A percentile compares a stretch with the other conserved stretches of the same genome.
These are phyloP conservation scores for Acmispon strigosus DNA, from an alignment of 306 rosid species.

Conservation along the genomic window DNA sequence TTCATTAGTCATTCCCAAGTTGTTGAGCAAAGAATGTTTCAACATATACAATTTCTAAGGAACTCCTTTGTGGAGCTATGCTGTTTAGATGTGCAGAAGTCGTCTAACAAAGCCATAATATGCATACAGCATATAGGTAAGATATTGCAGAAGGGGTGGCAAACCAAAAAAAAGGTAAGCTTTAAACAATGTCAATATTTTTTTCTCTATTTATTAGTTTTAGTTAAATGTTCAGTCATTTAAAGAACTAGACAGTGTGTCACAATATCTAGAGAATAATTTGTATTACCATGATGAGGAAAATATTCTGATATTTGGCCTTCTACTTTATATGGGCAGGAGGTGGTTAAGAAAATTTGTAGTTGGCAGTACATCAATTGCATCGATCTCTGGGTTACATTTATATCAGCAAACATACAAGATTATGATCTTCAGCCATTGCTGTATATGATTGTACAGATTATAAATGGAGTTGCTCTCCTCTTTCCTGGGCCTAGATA, in stretches of 20 bases:
- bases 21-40: conserved; percentile 44
- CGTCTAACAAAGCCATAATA: conserved; percentile 53
- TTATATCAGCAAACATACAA: conserved; percentile 43
- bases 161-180: conserved; percentile 63
- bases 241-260: not conserved
- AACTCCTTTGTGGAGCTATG: conserved; percentile 80
- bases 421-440: conserved; percentile 71
- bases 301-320: conserved; percentile 21
- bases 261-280: not conserved
- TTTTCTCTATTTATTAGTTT: not conserved
- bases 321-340: conserved; percentile 45
- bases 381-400: conserved; percentile 78
- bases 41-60: conserved; percentile 54
- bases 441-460: conserved; percentile 56
- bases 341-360: conserved; percentile 69
- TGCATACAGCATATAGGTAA: conserved; percentile 56
- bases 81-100: conserved; percentile 63
- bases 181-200: not conserved
- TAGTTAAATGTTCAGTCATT: not conserved
- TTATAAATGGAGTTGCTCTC: conserved; percentile 69
- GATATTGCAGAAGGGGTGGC: conserved; percentile 62
- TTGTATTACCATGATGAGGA: not conserved
- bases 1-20: conserved; percentile 58
- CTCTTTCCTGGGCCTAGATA: conserved; percentile 93
- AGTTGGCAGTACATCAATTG: conserved; percentile 75